Evolutionary conservation across 1,284 basidiomycete genomes (phyloP).

Genomic region (Apiotrichum sp.): DNA sequence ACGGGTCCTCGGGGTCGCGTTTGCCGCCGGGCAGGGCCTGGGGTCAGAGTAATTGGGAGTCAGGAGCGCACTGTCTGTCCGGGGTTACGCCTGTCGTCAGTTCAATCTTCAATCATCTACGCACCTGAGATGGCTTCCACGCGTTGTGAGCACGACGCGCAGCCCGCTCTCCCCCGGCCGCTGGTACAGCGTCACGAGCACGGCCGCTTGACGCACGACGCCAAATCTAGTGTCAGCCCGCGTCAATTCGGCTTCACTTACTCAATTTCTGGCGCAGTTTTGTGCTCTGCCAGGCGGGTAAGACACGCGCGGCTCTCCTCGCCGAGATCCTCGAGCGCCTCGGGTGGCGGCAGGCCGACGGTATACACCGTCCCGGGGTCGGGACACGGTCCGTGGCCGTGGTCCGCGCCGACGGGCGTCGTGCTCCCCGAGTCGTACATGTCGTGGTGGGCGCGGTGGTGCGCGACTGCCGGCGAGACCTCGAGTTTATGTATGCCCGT

Average conservation of each 20-base stretch:
- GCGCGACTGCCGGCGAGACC: background rate
- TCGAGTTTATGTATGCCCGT: too few species aligned
- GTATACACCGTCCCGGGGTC: constrained; percentile 1
- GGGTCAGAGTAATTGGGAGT: background rate
- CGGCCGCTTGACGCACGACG: constrained; percentile 54
- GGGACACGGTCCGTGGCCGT: background rate
- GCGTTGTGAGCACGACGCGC: constrained; percentile 72
- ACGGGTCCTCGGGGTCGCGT: constrained; percentile 60
- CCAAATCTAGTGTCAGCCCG: constrained; percentile 28
- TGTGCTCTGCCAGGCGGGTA: constrained; percentile 11
- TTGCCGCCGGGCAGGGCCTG: constrained; percentile 74
- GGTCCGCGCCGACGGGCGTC: constrained; percentile 3
- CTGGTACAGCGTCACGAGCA: constrained; percentile 71
- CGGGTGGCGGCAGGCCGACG: constrained; percentile 3
- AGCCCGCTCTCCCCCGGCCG: constrained; percentile 53
- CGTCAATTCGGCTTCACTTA: background rate
- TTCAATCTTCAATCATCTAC: constrained; percentile 8
- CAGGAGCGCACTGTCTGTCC: constrained; percentile 7
- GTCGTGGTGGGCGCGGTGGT: constrained; percentile 10
- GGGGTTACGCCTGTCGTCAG: constrained; percentile 12
- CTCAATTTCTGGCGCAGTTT: constrained; percentile 7
- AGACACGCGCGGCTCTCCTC: constrained; percentile 26
- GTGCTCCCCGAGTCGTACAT: constrained; percentile 16
- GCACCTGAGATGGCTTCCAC: constrained; percentile 63
- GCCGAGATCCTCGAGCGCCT: constrained; percentile 18